phyloP scores from a whole-genome alignment of 2,329 filamentous ascomycete genomes.

The Fusarium sp. region DNA sequence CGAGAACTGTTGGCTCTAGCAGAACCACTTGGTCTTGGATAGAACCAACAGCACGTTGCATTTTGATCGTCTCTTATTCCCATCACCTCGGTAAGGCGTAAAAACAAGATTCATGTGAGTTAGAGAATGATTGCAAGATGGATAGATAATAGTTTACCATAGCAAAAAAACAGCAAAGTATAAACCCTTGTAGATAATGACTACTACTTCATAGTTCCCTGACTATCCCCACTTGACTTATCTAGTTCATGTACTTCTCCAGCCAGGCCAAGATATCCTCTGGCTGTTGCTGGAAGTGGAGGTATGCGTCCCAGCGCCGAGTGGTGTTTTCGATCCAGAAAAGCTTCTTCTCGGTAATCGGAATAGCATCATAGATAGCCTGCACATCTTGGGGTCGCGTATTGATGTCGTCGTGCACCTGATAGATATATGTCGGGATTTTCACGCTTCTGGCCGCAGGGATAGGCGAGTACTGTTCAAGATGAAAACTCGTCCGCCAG shows the following conservation, averaged over 20 bases:
- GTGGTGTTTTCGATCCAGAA: not conserved
- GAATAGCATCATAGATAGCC: conserved; percentile 1
- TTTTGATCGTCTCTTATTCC: too few species aligned
- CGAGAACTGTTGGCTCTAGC: too few species aligned
- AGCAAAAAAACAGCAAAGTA: not conserved
- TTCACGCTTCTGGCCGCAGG: not conserved
- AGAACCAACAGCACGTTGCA: too few species aligned
- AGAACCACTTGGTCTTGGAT: too few species aligned
- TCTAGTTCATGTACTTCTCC: not conserved
- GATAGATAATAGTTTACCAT: not conserved
- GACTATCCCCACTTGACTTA: not conserved
- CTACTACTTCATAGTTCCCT: not conserved
- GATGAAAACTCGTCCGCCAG: conserved; percentile 1
- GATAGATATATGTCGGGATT: conserved; percentile 1
- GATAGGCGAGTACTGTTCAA: not conserved
- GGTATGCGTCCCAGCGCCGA: conserved; percentile 2
- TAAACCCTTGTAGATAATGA: not conserved
- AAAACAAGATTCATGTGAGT: too few species aligned
- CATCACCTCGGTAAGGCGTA: too few species aligned
- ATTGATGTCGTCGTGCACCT: not conserved
- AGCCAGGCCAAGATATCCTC: conserved; percentile 1
- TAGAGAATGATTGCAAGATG: not conserved
- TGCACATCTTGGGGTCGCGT: not conserved
- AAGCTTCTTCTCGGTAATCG: conserved; percentile 2
- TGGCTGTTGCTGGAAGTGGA: not conserved